phyloP scores from a whole-genome alignment of 129 eudicot species.

The Tanacetum coccineum region DNA sequence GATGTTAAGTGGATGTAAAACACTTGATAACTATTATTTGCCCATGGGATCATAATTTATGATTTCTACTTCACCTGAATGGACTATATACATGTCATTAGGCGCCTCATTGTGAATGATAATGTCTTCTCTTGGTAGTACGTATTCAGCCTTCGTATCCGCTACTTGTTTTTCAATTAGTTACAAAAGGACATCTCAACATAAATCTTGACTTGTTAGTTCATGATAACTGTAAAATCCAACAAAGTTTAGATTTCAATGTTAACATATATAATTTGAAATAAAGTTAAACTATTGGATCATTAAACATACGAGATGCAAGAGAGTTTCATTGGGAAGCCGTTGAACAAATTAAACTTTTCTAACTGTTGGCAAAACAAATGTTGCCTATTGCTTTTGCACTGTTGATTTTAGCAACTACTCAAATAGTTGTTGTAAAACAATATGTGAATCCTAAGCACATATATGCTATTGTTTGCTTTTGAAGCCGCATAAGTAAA shows the following conservation, averaged over 20 bases:
- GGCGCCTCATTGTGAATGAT: slow-evolving; percentile 79
- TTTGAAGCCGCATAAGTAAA: slow-evolving; percentile 67
- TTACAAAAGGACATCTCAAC: neutral
- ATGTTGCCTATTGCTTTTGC: slow-evolving; percentile 78
- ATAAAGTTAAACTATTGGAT: neutral
- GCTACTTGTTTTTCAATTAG: slow-evolving; percentile 37
- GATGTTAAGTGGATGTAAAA: slow-evolving; percentile 48
- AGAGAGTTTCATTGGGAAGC: slow-evolving; percentile 59
- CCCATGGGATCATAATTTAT: slow-evolving; percentile 53
- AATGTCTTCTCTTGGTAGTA: slow-evolving; percentile 90
- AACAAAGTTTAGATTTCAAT: neutral
- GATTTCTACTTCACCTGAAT: slow-evolving; percentile 78
- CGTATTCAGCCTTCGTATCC: slow-evolving; percentile 78
- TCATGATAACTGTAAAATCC: neutral
- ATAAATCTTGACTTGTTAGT: neutral
- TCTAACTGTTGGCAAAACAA: slow-evolving; percentile 55
- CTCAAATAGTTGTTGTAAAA: slow-evolving; percentile 81
- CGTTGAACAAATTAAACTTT: slow-evolving; percentile 63
- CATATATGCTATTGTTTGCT: slow-evolving; percentile 83
- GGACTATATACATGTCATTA: slow-evolving; percentile 78
- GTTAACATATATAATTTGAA: slow-evolving; percentile 3
- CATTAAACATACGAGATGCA: slow-evolving; percentile 53
- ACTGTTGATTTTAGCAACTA: slow-evolving; percentile 78
- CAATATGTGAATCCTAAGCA: slow-evolving; percentile 83
- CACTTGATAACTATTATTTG: slow-evolving; percentile 53